phyloP scores from a whole-genome alignment of 2,329 filamentous ascomycete species.

The Claviceps arundinis region DNA sequence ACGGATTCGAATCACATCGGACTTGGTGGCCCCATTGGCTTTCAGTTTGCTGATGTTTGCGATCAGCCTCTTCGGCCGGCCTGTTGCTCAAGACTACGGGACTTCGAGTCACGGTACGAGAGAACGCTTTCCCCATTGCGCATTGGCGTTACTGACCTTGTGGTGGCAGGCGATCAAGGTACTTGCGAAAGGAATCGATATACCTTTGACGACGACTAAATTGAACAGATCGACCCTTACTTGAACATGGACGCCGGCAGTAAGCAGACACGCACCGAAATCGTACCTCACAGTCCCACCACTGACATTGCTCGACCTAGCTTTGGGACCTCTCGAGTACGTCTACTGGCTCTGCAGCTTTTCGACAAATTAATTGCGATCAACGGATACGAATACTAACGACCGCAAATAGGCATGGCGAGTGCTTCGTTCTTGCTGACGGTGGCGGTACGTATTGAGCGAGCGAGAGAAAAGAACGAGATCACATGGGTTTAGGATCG shows the following conservation, averaged over 20 bases:
- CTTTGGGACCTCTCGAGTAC: slow-evolving; percentile 19
- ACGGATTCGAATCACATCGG: neutral
- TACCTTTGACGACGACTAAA: neutral
- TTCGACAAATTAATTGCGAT: too few relatives aligned
- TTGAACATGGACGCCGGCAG: slow-evolving; percentile 25
- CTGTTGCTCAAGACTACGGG: slow-evolving; percentile 26
- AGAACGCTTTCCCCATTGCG: neutral
- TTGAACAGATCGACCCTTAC: slow-evolving; percentile 32
- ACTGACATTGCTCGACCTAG: neutral
- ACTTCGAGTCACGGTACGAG: slow-evolving; percentile 12
- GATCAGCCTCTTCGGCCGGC: slow-evolving; percentile 53
- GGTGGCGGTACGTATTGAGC: slow-evolving; percentile 39
- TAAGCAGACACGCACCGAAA: neutral
- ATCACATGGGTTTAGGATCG: neutral
- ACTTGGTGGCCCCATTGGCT: neutral
- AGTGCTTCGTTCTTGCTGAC: slow-evolving; percentile 78
- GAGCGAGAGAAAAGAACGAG: neutral
- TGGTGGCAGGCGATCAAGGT: slow-evolving; percentile 1
- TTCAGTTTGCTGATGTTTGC: neutral
- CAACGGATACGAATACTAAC: slow-evolving; percentile 3
- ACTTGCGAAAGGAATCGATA: neutral
- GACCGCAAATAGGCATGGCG: slow-evolving; percentile 52
- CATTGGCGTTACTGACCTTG: neutral
- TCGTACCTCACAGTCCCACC: neutral
- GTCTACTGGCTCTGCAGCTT: slow-evolving; percentile 3